Evolutionary conservation across 108 stramenopile genomes (phyloP).

Genomic region (Pseudonitzschia multiseries): DNA sequence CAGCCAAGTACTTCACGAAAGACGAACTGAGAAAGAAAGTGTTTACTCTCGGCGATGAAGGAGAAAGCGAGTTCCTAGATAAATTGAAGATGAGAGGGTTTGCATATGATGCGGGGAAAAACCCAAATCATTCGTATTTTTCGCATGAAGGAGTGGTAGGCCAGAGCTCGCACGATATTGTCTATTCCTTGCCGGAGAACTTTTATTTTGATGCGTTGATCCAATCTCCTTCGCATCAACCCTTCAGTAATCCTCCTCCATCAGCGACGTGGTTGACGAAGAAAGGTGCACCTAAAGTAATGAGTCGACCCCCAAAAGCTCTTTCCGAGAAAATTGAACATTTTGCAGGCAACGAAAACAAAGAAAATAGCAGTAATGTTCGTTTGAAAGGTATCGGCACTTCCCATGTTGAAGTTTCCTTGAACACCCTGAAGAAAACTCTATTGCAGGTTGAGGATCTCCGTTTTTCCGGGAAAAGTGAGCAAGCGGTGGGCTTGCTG

Average conservation of each 20-base stretch:
- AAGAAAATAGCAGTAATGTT: background rate
- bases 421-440: background rate
- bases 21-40: conserved; percentile 57
- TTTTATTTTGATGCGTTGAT: conserved; percentile 12
- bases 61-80: conserved; percentile 60
- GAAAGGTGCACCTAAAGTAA: background rate
- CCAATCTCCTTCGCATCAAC: conserved; percentile 11
- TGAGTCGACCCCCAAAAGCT: background rate
- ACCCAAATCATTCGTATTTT: conserved; percentile 10
- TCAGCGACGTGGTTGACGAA: background rate
- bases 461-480: background rate
- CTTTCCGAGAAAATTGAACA: background rate
- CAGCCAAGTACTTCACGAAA: conserved; percentile 64
- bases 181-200: conserved; percentile 40
- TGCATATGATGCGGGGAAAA: background rate
- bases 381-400: too few relatives aligned
- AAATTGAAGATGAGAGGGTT: conserved; percentile 43
- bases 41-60: conserved; percentile 62
- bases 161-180: conserved; percentile 71
- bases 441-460: conserved; percentile 8
- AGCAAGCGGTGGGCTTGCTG: conserved; percentile 22
- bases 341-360: background rate
- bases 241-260: conserved; percentile 21
- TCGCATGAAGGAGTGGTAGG: conserved; percentile 62
- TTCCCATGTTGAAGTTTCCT: background rate